Base-by-base conservation (phyloP, 129 eudicot species). In the Artemisia tridentata region DNA sequence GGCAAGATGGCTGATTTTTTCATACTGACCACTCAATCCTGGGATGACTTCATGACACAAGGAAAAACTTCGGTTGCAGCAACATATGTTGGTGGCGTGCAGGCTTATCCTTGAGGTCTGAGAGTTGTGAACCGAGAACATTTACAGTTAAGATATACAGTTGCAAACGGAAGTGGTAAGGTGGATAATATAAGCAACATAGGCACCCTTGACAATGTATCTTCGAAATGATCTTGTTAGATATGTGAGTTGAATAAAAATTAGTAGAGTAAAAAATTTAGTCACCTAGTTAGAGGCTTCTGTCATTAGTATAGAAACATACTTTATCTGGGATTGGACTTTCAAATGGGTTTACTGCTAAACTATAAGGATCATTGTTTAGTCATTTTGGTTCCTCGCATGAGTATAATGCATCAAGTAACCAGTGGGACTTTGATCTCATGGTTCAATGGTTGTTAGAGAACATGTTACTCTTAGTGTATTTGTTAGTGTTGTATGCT, bases 1-100 rank as follows among this genome's bases (percentile, higher is more conserved):
- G 99, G 97, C 55, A 95, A 95, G 75, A 50, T 85, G 69, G 97
- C 93, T 11, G 99, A 95, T 75, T 95, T 95, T 77, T 97, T 90
- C 25, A 80, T 90, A 23, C 71, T 95, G 15, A 80, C 82, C 23
- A 54, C 80, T 49, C 63, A 80, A 71, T 77, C 93, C 5, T 90
- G 88, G 91, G 88, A 95, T 17, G 70, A 69, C 16, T 82, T 91
- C 68, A 67, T 76, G 13, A 72, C 58, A 21, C 81, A 80, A 72
- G 96, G 58, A 82, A 71, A 80, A 23, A 84, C 79, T 51, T 77
- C 89, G 2, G 80, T 90, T 18, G 85, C 72, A 57, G 96, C 96
- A 21, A 95, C 99, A 18, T 95, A 87, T 69, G 91, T 90, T 25
- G 89, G 97, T 61, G 97, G 99, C 7, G 34, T 71, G 49, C 79